A percentile compares a stretch with the other conserved stretches of the same genome.
Evolutionary conservation across 2,329 filamentous ascomycete genomes (phyloP).

Genomic region (Neopestalotiopsis clavispora): DNA sequence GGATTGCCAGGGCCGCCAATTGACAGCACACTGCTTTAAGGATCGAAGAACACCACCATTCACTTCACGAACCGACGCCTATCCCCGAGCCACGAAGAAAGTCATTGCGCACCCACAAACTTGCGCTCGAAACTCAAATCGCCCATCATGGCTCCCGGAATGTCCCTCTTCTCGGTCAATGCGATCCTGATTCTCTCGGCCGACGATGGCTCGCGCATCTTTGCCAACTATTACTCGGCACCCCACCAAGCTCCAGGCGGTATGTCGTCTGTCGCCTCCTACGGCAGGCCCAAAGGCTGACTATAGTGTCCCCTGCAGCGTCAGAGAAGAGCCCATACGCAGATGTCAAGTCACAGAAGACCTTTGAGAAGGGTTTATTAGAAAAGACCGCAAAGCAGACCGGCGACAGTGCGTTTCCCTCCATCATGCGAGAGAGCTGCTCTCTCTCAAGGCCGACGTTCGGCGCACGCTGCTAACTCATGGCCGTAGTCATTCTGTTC

Average conservation of each 20-base stretch:
- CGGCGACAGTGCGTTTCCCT: conserved; percentile 36
- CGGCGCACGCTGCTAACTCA: conserved; percentile 11
- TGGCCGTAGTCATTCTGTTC: conserved; percentile 87
- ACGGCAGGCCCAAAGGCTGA: conserved; percentile 3
- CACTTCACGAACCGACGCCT: not conserved
- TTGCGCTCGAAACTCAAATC: not conserved
- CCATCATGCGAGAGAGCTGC: not conserved
- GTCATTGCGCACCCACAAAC: not conserved
- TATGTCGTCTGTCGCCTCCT: conserved; percentile 27
- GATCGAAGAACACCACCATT: conserved; percentile 9
- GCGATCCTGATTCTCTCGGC: conserved; percentile 80
- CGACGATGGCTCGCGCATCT: conserved; percentile 89
- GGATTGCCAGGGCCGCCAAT: not conserved
- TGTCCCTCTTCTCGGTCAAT: conserved; percentile 78
- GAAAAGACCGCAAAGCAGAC: conserved; percentile 97
- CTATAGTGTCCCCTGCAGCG: conserved; percentile 40
- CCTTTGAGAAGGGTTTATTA: conserved; percentile 93
- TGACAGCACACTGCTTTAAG: conserved; percentile 1
- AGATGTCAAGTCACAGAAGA: conserved; percentile 90
- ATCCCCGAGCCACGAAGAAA: not conserved
- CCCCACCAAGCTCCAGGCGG: conserved; percentile 52
- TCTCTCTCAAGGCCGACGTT: not conserved
- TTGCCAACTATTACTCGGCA: conserved; percentile 72
- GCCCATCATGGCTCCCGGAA: conserved; percentile 69
- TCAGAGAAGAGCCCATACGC: conserved; percentile 77